phyloP scores from a whole-genome alignment of 2,329 filamentous ascomycete genomes.

The Scolecobasidium constrictum region DNA sequence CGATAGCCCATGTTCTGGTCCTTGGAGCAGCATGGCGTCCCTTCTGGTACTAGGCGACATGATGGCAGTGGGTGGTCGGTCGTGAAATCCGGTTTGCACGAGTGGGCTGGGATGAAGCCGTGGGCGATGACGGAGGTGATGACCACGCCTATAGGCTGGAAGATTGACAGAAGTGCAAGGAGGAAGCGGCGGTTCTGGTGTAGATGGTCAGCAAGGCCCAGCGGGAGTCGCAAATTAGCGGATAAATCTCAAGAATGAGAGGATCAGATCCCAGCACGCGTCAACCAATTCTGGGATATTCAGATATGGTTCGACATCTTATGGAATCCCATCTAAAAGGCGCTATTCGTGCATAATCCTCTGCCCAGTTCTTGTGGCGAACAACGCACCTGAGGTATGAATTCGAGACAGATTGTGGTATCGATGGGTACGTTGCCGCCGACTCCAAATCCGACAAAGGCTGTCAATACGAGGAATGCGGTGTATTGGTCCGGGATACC shows the following conservation, averaged over 20 bases:
- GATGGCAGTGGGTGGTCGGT: constrained; percentile 32
- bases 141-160: constrained; percentile 27
- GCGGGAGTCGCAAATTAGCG: constrained; percentile 43
- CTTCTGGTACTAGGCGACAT: constrained; percentile 26
- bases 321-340: too few relatives aligned
- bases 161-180: constrained; percentile 45
- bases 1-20: constrained; percentile 65
- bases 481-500: constrained; percentile 43
- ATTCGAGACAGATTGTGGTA: constrained; percentile 43
- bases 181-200: constrained; percentile 42
- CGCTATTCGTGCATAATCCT: too few relatives aligned
- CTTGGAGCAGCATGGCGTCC: constrained; percentile 37
- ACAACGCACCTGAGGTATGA: constrained; percentile 27
- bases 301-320: too few relatives aligned
- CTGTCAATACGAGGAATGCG: constrained; percentile 52
- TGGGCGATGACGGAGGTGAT: constrained; percentile 50
- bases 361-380: background rate
- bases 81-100: constrained; percentile 43
- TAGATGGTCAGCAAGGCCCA: constrained; percentile 41
- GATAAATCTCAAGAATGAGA: too few relatives aligned
- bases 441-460: constrained; percentile 63
- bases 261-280: too few relatives aligned
- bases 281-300: too few relatives aligned
- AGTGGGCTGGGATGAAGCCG: constrained; percentile 57
- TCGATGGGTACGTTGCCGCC: constrained; percentile 51